phyloP scores from a whole-genome alignment of 2,329 filamentous ascomycete species.

The Aureobasidium lini region DNA sequence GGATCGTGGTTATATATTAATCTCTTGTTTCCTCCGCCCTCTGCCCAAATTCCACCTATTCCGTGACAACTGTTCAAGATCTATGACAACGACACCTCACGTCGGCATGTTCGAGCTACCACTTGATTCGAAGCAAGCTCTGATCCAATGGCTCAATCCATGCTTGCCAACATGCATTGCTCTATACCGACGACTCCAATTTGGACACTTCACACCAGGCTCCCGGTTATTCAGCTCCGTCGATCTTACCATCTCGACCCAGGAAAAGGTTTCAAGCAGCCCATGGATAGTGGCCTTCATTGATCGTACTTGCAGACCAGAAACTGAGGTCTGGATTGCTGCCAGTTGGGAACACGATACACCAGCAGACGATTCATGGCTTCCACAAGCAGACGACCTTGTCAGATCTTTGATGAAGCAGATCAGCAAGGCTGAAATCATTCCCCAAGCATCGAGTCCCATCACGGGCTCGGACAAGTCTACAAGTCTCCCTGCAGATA shows the following conservation, averaged over 20 bases:
- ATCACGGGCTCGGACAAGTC: not conserved
- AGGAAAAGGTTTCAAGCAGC: not conserved
- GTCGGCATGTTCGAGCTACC: not conserved
- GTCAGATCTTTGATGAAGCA: not conserved
- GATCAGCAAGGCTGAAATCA: not conserved
- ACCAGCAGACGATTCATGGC: not conserved
- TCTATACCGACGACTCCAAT: slow-evolving; percentile 57
- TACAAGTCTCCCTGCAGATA: not conserved
- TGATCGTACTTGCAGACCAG: slow-evolving; percentile 52
- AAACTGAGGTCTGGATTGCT: slow-evolving; percentile 61
- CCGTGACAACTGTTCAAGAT: not conserved
- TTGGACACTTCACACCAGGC: slow-evolving; percentile 39
- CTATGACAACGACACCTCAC: not conserved
- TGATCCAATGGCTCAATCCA: slow-evolving; percentile 43
- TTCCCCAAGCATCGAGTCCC: not conserved
- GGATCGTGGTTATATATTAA: not conserved
- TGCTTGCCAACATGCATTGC: slow-evolving; percentile 54
- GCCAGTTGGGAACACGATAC: slow-evolving; percentile 23
- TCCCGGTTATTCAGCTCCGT: slow-evolving; percentile 38
- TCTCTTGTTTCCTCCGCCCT: not conserved
- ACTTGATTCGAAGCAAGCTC: not conserved
- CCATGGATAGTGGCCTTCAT: slow-evolving; percentile 51
- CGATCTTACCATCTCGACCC: slow-evolving; percentile 10
- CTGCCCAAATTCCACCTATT: not conserved
- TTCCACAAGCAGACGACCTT: not conserved